Evolutionary conservation across 345 rosid species (phyloP), one percentile per base, ranked within the genome.

Genomic region (Noccaea caerulescens): DNA sequence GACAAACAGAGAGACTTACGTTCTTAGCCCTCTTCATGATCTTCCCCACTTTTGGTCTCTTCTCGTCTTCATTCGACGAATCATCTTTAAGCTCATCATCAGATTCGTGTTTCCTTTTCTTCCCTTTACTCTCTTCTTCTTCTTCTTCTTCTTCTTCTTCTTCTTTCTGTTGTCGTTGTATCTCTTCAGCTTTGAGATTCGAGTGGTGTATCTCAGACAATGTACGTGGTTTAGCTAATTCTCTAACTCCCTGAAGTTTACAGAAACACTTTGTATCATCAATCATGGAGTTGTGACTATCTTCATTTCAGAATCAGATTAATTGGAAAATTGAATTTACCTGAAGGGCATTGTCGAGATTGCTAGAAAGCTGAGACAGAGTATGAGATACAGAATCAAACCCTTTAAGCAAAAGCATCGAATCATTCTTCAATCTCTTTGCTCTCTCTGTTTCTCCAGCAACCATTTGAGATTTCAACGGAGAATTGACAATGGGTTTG

Each of bases 301-400:
- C 34, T 3, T 14, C 30, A 27, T 42, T 10, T 54, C 25, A 18
- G 58, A 56, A 56, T 27, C 0, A 20, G 1, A 33, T 11, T 11
- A 1, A 36, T 6, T 27, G 3, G n/a, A 30, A 37, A 16, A 11
- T 37, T 27, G 2, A 32, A 2, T 7, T 58, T 72, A 90, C 99
- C 93, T 84, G 97, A 74, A 95, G 93, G 68, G 98, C 92, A n/a
- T 79, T 85, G 45, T 85, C 92, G 25, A 94, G 82, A 67, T 90
- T 91, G 72, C 70, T 81, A 16, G 93, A 95, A 18, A 95, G 89
- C 76, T 76, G 88, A 69, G 97, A 92, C 34, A 92, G 81, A n/a
- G 88, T 76, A 13, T 83, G 87, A 12, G 88, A 76, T 18, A 91
- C 63, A 14, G 99, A 92, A 46, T 95, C 98, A 71, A 95, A 95